Evolutionary conservation across 371 early-diverging fungal genomes (phyloP), one percentile per base, ranked within the genome.

Genomic region (Dichotomocladium elegans): DNA sequence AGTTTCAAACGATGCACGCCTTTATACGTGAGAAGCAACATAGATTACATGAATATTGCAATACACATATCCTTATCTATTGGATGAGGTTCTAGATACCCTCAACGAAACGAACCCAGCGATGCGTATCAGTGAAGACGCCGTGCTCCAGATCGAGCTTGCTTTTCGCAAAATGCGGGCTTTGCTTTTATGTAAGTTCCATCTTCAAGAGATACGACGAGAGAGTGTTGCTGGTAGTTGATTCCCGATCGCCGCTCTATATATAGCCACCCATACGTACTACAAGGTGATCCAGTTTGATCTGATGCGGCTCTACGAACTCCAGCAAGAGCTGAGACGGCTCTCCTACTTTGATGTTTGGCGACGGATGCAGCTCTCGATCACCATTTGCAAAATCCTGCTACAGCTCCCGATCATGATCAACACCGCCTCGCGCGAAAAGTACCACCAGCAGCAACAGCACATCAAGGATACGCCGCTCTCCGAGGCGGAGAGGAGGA

Each of bases 1-100:
- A 85, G 59, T 85, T 83, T 61, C 77, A 81, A 50, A 80, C 76
- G 17, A 76, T 85, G 55, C 68, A 79, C n/a, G 70, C 77, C 22
- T 77, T 85, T 63, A 79, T 85, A 41, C 68, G 85, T 85, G 75
- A 64, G 77, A 71, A 15, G 21, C 4, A 0, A 14, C 14, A n/a
- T n/a, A n/a, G n/a, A n/a, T 2, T 26, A 28, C 30, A n/a, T n/a
- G 25, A 11, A 11, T 37, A 9, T 15, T 15, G 25, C 26, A 9
- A 17, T 19, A 10, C 35, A 14, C 25, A 33, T 5, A 29, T 31
- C 15, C 27, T 37, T 44, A 17, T 33, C 27, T 41, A 17, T 24
- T 41, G n/a, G n/a, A n/a, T n/a, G n/a, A n/a, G n/a, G n/a, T 31
- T 35, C 24, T 59, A 76, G 77, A 71, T 58, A 73, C 73, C 6